Conservation (phyloP, 2,329 filamentous ascomycete species). For the Epichloe baconii region DNA sequence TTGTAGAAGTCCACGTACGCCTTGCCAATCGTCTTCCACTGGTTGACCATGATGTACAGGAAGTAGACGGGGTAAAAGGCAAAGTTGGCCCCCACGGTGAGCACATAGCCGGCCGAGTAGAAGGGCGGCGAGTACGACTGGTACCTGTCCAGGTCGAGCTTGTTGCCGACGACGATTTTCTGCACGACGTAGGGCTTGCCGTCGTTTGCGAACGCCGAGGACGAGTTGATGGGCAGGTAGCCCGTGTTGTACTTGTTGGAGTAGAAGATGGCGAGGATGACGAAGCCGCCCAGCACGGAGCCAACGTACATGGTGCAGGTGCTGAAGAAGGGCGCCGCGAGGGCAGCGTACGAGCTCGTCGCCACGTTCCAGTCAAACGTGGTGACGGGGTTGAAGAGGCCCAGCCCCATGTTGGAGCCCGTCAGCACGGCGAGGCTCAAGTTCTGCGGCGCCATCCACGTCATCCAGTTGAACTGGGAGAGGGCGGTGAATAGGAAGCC, state of each 20-base stretch:
- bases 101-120: conserved; percentile 28
- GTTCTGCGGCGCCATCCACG: conserved; percentile 38
- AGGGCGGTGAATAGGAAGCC: conserved; percentile 35
- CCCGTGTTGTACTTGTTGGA: conserved; percentile 29
- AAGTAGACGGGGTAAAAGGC: conserved; percentile 33
- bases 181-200: conserved; percentile 22
- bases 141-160: conserved; percentile 24
- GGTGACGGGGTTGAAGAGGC: conserved; percentile 22
- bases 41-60: conserved; percentile 28
- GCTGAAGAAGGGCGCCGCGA: conserved; percentile 25
- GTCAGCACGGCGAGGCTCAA: conserved; percentile 25
- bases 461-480: conserved; percentile 39
- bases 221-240: conserved; percentile 33
- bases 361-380: conserved; percentile 29
- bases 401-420: conserved; percentile 28
- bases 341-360: conserved; percentile 24
- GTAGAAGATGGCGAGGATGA: conserved; percentile 30
- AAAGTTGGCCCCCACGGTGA: conserved; percentile 29
- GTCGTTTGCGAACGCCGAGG: conserved; percentile 28
- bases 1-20: conserved; percentile 27
- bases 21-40: conserved; percentile 14
- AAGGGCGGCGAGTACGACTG: conserved; percentile 31
- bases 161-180: conserved; percentile 24
- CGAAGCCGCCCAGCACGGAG: conserved; percentile 20
- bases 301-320: conserved; percentile 25